Base-by-base conservation (phyloP, 1,284 basidiomycete genomes). In the Malassezia vespertilionis region DNA sequence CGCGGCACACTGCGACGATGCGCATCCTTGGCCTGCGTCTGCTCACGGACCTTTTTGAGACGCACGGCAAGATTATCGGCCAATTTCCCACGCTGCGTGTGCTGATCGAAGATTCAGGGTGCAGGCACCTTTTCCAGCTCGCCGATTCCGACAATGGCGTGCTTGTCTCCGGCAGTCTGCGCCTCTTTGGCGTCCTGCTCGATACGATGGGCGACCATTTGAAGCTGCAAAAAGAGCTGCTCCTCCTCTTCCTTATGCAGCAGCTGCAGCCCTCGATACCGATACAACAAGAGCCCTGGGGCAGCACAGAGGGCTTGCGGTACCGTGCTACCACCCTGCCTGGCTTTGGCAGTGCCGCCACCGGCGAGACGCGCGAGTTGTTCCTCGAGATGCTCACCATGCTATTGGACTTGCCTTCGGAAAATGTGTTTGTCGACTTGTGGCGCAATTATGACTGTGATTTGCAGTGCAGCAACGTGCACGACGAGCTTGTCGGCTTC, bases 391-490 rank as follows among this genome's bases (percentile, higher is more conserved):
- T 84, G 2, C 74, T 97, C 23, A 79, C 79, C 40, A 82, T 87
- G 51, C 80, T 95, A 39, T 54, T 62, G 41, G 53, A 82, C 83
- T 52, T 51, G 14, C 54, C 57, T 20, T 41, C 18, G 43, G 17
- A 24, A 9, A 83, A 82, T 63, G 90, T 91, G 73, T 87, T 95
- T 82, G 86, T 93, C 35, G 87, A 95, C 65, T 75, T 96, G 9
- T 99, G 87, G 75, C 78, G 82, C 49, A 97, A 97, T 72, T 97
- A 93, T 72, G 93, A 99, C 71, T 96, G 89, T 69, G 86, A 95
- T 63, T 81, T 85, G 54, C 90, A 96, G 65, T 90, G 86, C 72
- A 90, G 96, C 74, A 90, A 97, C 69, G 74, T 97, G 49, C 95
- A 91, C 63, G 89, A 96, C 69, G 77, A 85, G 7, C 73, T 96